phyloP scores from a whole-genome alignment of 208 protist species.

The Leishmania lainsoni region DNA sequence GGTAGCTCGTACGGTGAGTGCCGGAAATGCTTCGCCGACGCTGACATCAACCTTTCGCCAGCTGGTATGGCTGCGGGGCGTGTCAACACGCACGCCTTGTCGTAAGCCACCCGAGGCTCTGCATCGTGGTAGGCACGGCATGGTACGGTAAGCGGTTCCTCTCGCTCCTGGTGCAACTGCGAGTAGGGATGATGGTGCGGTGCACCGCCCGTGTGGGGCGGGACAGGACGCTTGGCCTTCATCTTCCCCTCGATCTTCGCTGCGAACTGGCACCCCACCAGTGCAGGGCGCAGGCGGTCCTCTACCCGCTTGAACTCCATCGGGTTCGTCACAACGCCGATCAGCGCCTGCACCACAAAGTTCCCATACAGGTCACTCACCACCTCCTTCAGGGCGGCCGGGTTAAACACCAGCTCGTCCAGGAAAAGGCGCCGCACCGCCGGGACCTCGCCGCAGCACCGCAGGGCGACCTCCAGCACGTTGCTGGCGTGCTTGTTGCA shows the following conservation, averaged over 20 bases:
- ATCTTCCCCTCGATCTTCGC: slow-evolving; percentile 72
- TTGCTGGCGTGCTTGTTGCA: slow-evolving; percentile 74
- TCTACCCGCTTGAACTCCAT: slow-evolving; percentile 69
- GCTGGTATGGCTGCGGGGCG: background rate
- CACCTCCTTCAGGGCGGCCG: slow-evolving; percentile 71
- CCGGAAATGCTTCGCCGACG: background rate
- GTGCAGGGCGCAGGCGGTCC: slow-evolving; percentile 64
- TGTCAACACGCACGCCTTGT: background rate
- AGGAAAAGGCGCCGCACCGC: slow-evolving; percentile 68
- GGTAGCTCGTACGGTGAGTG: background rate
- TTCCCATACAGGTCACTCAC: slow-evolving; percentile 85
- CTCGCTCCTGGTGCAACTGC: slow-evolving; percentile 2
- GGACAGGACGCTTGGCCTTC: slow-evolving; percentile 32
- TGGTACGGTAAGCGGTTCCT: background rate
- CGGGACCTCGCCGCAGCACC: slow-evolving; percentile 60
- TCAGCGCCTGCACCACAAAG: slow-evolving; percentile 85
- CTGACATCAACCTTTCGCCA: background rate
- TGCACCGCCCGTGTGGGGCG: background rate
- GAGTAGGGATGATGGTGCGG: background rate
- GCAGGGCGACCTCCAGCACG: slow-evolving; percentile 83
- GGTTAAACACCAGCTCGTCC: slow-evolving; percentile 86
- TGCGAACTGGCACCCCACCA: slow-evolving; percentile 60
- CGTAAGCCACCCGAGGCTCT: background rate
- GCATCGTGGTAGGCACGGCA: background rate
- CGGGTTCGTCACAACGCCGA: slow-evolving; percentile 49